Evolutionary conservation across 2,329 filamentous ascomycete genomes (phyloP).

Genomic region (Harringtonia lauricola): DNA sequence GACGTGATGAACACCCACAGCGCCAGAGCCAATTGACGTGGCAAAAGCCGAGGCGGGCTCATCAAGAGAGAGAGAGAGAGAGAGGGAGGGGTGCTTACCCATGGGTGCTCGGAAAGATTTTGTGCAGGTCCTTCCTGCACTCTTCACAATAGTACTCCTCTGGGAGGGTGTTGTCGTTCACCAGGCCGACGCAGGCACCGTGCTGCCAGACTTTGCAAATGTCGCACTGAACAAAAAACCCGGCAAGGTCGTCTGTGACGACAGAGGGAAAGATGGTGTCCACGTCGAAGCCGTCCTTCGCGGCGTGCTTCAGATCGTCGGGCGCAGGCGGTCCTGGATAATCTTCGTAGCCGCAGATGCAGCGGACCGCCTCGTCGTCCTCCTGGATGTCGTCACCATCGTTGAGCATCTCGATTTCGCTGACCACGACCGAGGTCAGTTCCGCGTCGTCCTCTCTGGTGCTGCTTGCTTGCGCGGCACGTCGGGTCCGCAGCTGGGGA

Average conservation of each 20-base stretch:
- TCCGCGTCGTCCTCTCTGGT: constrained; percentile 42
- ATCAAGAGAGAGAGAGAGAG: constrained; percentile 4
- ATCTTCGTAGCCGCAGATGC: constrained; percentile 87
- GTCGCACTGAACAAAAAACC: constrained; percentile 97
- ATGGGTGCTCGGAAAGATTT: constrained; percentile 66
- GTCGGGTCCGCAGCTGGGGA: constrained; percentile 56
- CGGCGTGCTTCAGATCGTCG: constrained; percentile 36
- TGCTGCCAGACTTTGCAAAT: constrained; percentile 98
- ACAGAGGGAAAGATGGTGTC: constrained; percentile 49
- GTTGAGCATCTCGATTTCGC: constrained; percentile 42
- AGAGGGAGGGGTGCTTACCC: constrained; percentile 53
- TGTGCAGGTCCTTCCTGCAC: constrained; percentile 86
- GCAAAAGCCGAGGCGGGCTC: neutral
- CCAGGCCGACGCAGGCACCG: constrained; percentile 92
- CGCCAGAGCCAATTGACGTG: too few species aligned
- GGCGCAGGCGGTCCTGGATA: constrained; percentile 74
- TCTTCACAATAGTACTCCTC: constrained; percentile 98
- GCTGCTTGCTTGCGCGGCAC: constrained; percentile 16
- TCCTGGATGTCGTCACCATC: constrained; percentile 63
- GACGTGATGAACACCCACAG: neutral
- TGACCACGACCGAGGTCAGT: constrained; percentile 25
- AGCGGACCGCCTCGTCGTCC: constrained; percentile 90
- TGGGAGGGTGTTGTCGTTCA: constrained; percentile 83
- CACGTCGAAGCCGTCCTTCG: constrained; percentile 46
- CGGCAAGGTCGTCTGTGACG: constrained; percentile 75